Conservation (phyloP, 108 stramenopile genomes). For the Heterococcus sp. region DNA sequence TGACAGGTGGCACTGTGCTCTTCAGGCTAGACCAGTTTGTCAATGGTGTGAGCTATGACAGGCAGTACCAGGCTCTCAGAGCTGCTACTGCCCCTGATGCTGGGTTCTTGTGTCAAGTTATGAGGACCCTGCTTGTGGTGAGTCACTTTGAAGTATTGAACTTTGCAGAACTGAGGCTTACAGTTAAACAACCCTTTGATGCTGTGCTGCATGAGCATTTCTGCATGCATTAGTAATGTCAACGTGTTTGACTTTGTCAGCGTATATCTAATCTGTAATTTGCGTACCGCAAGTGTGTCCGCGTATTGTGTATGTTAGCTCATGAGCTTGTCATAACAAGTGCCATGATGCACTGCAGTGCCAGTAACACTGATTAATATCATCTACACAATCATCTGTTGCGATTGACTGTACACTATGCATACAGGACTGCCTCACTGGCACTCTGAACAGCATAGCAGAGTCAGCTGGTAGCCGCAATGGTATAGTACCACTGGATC, state of each 20-base stretch:
- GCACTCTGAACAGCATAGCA: conserved; percentile 11
- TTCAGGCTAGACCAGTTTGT: conserved; percentile 44
- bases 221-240: neutral
- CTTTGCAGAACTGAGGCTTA: neutral
- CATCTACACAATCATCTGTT: neutral
- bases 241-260: neutral
- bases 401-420: neutral
- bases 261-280: neutral
- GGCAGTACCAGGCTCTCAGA: conserved; percentile 31
- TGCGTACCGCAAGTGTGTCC: neutral
- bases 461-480: conserved; percentile 6
- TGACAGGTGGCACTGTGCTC: conserved; percentile 4
- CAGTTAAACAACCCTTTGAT: too few relatives aligned
- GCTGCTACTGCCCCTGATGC: conserved; percentile 22
- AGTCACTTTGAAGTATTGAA: neutral
- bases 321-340: neutral
- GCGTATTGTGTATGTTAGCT: neutral
- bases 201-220: too few relatives aligned
- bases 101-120: conserved; percentile 6
- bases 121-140: conserved; percentile 10
- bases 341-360: neutral
- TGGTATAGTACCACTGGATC: neutral
- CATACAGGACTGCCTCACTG: conserved; percentile 10
- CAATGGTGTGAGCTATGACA: conserved; percentile 32
- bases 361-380: neutral